phyloP scores from a whole-genome alignment of 306 rosid species.

The Oxytropis ochrocephala region DNA sequence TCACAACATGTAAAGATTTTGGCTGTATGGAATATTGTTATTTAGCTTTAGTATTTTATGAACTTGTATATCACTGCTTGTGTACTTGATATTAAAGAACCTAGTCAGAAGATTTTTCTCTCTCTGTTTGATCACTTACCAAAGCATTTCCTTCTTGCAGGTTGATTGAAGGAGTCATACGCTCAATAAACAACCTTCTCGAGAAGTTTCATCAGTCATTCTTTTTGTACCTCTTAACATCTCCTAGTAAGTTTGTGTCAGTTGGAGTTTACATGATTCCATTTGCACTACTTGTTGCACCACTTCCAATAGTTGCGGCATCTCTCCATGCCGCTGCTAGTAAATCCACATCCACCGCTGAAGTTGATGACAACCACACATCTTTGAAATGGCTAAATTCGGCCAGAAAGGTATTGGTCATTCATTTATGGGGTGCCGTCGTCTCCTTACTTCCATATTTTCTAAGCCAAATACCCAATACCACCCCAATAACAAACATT shows the following conservation, averaged over 20 bases:
- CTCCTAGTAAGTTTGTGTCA: conserved; percentile 85
- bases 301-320: conserved; percentile 86
- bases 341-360: conserved; percentile 33
- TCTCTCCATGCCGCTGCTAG: conserved; percentile 53
- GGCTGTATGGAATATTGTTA: neutral
- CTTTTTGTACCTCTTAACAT: conserved; percentile 75
- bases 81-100: neutral
- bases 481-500: conserved; percentile 44
- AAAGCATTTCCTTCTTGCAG: conserved; percentile 42
- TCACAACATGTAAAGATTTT: neutral
- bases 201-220: conserved; percentile 97
- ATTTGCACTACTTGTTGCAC: conserved; percentile 78
- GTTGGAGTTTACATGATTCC: conserved; percentile 97
- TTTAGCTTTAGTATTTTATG: conserved; percentile 13
- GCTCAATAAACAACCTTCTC: conserved; percentile 87
- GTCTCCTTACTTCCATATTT: conserved; percentile 74
- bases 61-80: neutral
- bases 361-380: conserved; percentile 26
- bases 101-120: neutral
- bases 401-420: conserved; percentile 60
- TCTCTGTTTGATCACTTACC: conserved; percentile 19
- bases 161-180: conserved; percentile 86
- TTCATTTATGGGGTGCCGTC: conserved; percentile 74
- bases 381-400: conserved; percentile 87
- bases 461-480: conserved; percentile 52